phyloP scores from a whole-genome alignment of 1,284 basidiomycete genomes.

The Pseudozyma sp. region DNA sequence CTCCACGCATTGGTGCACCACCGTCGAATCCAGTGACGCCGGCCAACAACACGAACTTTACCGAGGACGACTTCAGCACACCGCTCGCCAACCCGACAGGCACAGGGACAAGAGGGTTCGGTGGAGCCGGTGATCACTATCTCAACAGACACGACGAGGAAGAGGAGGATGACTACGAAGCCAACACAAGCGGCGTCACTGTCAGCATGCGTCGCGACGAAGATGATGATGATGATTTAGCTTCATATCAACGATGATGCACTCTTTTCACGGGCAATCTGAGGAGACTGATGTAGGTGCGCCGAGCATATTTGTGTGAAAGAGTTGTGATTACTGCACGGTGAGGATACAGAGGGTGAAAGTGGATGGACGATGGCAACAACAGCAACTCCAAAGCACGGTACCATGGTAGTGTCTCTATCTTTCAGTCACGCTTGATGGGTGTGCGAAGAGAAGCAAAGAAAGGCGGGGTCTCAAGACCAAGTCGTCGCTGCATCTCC shows the following conservation, averaged over 20 bases:
- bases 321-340: slow-evolving; percentile 2
- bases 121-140: slow-evolving; percentile 4
- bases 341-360: no score
- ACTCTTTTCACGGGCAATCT: not conserved
- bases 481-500: slow-evolving; percentile 39
- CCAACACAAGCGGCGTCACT: slow-evolving; percentile 48
- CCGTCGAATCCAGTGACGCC: slow-evolving; percentile 27
- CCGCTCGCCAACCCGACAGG: slow-evolving; percentile 20
- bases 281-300: no score
- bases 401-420: no score
- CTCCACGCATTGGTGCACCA: slow-evolving; percentile 33
- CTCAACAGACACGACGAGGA: slow-evolving; percentile 34
- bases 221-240: slow-evolving; percentile 44
- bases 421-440: slow-evolving; percentile 24
- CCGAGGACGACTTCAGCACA: slow-evolving; percentile 33
- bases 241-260: no score
- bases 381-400: no score
- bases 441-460: slow-evolving; percentile 46
- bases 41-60: slow-evolving; percentile 16
- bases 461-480: slow-evolving; percentile 38
- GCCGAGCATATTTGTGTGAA: no score
- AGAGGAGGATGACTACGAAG: slow-evolving; percentile 47
- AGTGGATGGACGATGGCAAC: no score
- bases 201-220: slow-evolving; percentile 56
- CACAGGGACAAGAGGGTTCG: slow-evolving; percentile 1